Percentiles rank a stretch among this genome's conserved stretches.
Evolutionary conservation across 495 filamentous ascomycete genomes (phyloP).

Genomic region (Hypoxylon perforatum): DNA sequence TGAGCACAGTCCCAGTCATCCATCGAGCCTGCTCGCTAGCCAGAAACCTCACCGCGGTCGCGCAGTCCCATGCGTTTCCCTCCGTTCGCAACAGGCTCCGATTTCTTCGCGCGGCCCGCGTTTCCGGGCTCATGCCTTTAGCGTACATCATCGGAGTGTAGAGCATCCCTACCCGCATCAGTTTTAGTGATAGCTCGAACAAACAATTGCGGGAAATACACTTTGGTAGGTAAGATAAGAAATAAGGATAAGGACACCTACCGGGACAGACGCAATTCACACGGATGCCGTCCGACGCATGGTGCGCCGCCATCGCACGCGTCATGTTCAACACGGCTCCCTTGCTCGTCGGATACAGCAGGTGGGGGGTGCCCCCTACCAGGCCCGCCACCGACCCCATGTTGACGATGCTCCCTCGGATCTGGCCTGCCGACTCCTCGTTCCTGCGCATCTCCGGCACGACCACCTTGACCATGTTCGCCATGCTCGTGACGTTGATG

Average conservation of each 20-base stretch:
- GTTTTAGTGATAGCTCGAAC: not conserved
- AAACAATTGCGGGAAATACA: too few species aligned
- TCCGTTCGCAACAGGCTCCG: slow-evolving; percentile 65
- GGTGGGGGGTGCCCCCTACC: slow-evolving; percentile 66
- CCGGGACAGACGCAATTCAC: slow-evolving; percentile 72
- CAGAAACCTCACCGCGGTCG: slow-evolving; percentile 53
- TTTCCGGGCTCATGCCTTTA: slow-evolving; percentile 62
- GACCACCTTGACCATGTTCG: slow-evolving; percentile 65
- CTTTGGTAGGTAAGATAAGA: too few species aligned
- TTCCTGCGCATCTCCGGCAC: slow-evolving; percentile 66
- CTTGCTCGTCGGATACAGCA: slow-evolving; percentile 71
- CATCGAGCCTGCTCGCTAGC: slow-evolving; percentile 60
- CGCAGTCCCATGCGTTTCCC: slow-evolving; percentile 65
- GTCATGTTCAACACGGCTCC: slow-evolving; percentile 70
- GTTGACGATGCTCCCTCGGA: slow-evolving; percentile 65
- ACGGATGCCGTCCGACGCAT: slow-evolving; percentile 62
- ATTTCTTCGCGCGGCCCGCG: slow-evolving; percentile 56
- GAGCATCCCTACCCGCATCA: slow-evolving; percentile 54
- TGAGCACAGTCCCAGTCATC: slow-evolving; percentile 61
- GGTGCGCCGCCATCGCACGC: slow-evolving; percentile 68
- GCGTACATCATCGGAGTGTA: slow-evolving; percentile 71
- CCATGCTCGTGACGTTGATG: slow-evolving; percentile 69
- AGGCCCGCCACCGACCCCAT: slow-evolving; percentile 68
- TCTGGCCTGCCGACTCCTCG: slow-evolving; percentile 38
- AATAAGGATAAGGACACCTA: slow-evolving; percentile 20